phyloP scores from a whole-genome alignment of 139 green algal species.

The Mesotaenium endlicherianum region DNA sequence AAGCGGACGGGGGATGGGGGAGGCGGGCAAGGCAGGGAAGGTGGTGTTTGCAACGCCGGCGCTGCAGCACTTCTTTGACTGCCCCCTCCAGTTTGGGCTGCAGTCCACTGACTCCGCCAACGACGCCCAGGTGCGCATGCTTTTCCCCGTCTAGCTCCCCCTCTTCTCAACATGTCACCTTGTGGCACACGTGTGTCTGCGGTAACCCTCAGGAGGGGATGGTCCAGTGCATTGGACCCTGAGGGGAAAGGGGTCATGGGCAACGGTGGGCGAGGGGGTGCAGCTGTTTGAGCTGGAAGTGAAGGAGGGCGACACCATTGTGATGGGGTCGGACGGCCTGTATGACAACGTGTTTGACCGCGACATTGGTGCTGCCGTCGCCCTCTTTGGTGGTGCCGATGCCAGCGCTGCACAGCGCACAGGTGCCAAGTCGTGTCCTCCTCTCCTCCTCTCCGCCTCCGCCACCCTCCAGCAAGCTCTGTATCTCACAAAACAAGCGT shows the following conservation, averaged over 20 bases:
- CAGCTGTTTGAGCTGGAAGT: constrained; percentile 18
- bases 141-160: no score
- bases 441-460: not conserved
- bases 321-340: constrained; percentile 48
- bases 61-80: constrained; percentile 50
- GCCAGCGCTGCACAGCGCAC: not conserved
- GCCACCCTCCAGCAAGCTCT: not conserved
- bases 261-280: not conserved
- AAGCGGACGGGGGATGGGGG: not conserved
- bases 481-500: no score
- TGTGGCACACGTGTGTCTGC: no score
- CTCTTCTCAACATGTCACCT: no score
- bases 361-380: constrained; percentile 40
- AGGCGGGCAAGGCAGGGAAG: not conserved
- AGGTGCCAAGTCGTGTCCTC: constrained; percentile 2
- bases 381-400: constrained; percentile 16
- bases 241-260: no score
- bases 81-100: constrained; percentile 47
- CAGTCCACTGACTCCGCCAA: constrained; percentile 10
- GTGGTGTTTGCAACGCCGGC: constrained; percentile 28
- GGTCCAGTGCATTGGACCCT: no score
- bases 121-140: constrained; percentile 24
- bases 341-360: constrained; percentile 55
- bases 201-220: no score
- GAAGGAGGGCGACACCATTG: constrained; percentile 48